Percentiles rank a stretch among this genome's conserved stretches.
Evolutionary conservation across 805 yeast species (phyloP).

Genomic region (Cyberlindnera samutprakarnensis): DNA sequence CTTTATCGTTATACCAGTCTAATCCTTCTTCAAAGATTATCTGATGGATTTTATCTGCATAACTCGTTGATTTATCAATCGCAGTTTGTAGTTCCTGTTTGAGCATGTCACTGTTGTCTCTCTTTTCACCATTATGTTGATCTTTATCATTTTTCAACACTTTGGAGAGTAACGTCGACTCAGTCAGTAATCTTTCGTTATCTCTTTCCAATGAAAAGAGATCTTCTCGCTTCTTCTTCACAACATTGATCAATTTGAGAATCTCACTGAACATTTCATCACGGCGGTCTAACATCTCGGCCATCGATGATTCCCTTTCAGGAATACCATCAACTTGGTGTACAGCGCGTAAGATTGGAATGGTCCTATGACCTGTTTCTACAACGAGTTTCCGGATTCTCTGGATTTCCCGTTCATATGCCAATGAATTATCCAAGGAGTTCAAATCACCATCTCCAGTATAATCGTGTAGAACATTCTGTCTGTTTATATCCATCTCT

Average conservation of each 20-base stretch:
- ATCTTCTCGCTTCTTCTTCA: background rate
- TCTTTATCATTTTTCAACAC: background rate
- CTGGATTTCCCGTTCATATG: conserved; percentile 6
- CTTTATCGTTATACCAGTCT: conserved; percentile 25
- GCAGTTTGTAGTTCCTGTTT: conserved; percentile 2
- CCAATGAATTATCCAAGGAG: conserved; percentile 5
- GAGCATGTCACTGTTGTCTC: background rate
- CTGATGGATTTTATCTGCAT: conserved; percentile 20
- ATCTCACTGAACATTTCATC: conserved; percentile 11
- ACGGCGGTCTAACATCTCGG: conserved; percentile 6
- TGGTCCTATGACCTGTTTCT: conserved; percentile 12
- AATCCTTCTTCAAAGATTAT: conserved; percentile 27
- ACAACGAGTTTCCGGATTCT: conserved; percentile 11
- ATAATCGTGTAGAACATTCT: conserved; percentile 7
- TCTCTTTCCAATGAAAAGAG: background rate
- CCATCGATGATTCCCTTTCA: conserved; percentile 9
- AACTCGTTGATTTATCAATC: conserved; percentile 2
- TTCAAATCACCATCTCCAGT: conserved; percentile 2
- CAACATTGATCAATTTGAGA: conserved; percentile 3
- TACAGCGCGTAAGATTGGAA: conserved; percentile 17
- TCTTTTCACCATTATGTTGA: background rate
- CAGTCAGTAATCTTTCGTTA: conserved; percentile 1
- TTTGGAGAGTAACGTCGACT: conserved; percentile 1
- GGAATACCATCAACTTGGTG: conserved; percentile 22
- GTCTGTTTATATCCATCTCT: background rate